Percentiles rank a stretch among this genome's conserved stretches.
phyloP scores from a whole-genome alignment of 2,329 filamentous ascomycete species.

The Fusarium mundagurra region DNA sequence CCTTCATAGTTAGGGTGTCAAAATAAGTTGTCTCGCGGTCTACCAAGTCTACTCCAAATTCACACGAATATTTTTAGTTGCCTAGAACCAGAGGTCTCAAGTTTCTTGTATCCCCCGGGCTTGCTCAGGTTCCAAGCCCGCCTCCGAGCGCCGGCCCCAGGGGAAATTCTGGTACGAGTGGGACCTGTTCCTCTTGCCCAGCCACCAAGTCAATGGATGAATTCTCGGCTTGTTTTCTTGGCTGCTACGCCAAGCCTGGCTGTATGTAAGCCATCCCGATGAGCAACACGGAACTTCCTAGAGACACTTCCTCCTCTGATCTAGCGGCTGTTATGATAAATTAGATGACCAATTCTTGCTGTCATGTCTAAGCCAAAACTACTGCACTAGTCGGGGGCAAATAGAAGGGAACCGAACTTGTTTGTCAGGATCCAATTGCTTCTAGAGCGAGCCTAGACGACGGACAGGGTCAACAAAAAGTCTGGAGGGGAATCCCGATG shows the following conservation, averaged over 20 bases:
- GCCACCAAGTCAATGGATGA: constrained; percentile 1
- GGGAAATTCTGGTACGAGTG: constrained; percentile 17
- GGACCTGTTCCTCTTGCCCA: constrained; percentile 18
- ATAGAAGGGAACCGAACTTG: not conserved
- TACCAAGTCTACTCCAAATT: not conserved
- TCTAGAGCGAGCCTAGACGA: constrained; percentile 26
- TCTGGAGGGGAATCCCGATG: constrained; percentile 24
- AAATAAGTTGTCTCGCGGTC: not conserved
- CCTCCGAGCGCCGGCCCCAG: constrained; percentile 19
- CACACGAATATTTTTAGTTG: not conserved
- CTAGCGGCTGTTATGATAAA: constrained; percentile 5
- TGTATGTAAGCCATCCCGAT: constrained; percentile 25
- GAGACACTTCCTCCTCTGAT: not conserved
- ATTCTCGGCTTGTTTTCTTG: constrained; percentile 21
- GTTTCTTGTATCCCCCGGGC: not conserved
- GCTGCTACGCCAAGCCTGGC: constrained; percentile 26
- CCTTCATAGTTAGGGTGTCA: not conserved
- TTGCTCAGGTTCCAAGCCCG: not conserved
- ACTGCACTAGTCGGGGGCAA: not conserved
- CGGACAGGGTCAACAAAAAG: not conserved
- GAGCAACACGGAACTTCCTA: constrained; percentile 15
- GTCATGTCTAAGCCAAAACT: not conserved
- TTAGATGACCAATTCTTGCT: not conserved
- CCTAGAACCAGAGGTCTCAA: not conserved
- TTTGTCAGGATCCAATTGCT: constrained; percentile 3